These are phyloP conservation scores for Codiaeum variegatum DNA, from an alignment of 441 rosid genomes.

Conservation along the genomic window DNA sequence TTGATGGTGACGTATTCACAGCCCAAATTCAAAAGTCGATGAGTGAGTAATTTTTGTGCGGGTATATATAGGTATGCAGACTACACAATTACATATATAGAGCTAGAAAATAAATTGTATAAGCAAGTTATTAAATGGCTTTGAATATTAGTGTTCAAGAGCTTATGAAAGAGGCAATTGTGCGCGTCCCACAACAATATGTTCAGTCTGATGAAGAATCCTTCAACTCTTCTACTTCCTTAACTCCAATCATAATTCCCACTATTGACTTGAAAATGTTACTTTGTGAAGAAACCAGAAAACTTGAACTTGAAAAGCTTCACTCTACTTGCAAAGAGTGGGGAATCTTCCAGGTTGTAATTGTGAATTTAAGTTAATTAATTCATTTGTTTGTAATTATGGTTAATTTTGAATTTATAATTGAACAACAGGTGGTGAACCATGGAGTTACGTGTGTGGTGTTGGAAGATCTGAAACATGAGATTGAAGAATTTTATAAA, in stretches of 20 bases:
- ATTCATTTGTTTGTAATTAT: background rate
- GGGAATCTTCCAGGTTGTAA: conserved; percentile 45
- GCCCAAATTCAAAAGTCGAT: too few species aligned
- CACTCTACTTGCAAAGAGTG: conserved; percentile 42
- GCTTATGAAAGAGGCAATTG: conserved; percentile 19
- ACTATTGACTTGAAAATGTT: conserved; percentile 22
- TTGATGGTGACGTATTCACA: too few species aligned
- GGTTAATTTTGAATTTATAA: background rate
- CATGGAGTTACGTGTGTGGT: conserved; percentile 38
- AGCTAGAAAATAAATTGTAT: background rate
- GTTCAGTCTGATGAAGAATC: conserved; percentile 9
- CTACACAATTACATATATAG: background rate
- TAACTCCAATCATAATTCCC: conserved; percentile 11
- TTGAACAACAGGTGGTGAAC: conserved; percentile 47
- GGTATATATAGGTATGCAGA: conserved; percentile 1
- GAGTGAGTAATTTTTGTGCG: background rate
- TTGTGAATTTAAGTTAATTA: background rate
- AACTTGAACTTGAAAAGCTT: conserved; percentile 35
- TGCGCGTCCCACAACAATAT: conserved; percentile 15
- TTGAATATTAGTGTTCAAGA: conserved; percentile 23
- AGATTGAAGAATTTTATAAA: conserved; percentile 34
- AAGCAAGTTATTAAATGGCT: conserved; percentile 10
- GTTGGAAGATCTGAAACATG: conserved; percentile 32
- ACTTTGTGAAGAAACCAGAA: conserved; percentile 14
- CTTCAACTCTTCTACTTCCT: background rate